Percentiles rank a stretch among this genome's conserved stretches.
These are phyloP conservation scores for Fusarium denticulatum DNA, from an alignment of 2,329 filamentous ascomycete species.

Conservation along the genomic window DNA sequence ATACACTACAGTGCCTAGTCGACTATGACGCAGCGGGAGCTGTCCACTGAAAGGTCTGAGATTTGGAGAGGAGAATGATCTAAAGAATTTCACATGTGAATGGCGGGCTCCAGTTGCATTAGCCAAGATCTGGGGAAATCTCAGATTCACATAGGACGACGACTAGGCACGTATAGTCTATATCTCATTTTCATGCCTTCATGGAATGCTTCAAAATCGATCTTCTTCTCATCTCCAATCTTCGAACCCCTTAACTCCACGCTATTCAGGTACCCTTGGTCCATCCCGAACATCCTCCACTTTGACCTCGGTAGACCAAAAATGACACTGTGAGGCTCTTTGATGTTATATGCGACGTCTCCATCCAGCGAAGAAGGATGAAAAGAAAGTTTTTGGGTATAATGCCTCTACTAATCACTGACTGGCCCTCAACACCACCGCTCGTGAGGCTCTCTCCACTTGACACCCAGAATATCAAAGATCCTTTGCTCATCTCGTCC, in stretches of 20 bases:
- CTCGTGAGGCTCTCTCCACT: conserved; percentile 82
- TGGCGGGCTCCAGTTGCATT: conserved; percentile 1
- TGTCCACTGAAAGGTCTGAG: conserved; percentile 9
- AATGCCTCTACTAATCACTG: background rate
- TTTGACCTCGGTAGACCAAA: conserved; percentile 35
- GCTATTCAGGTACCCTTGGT: conserved; percentile 18
- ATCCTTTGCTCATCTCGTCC: conserved; percentile 80
- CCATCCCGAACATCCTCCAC: conserved; percentile 22
- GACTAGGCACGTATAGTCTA: background rate
- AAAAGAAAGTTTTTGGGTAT: background rate
- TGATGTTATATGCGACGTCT: background rate
- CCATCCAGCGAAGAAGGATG: background rate
- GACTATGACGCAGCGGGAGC: conserved; percentile 32
- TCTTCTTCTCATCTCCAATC: background rate
- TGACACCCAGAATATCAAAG: conserved; percentile 83
- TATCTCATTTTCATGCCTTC: background rate
- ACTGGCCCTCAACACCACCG: conserved; percentile 70
- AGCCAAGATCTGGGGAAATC: conserved; percentile 37
- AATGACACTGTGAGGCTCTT: conserved; percentile 20
- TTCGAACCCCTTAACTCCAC: conserved; percentile 20
- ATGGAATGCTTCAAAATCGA: background rate
- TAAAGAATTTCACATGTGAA: conserved; percentile 34
- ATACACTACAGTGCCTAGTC: conserved; percentile 5
- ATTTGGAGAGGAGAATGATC: conserved; percentile 8
- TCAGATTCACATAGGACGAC: conserved; percentile 11